Base-by-base conservation (phyloP, 202 grass and related monocot genomes). In the Zoysia matrella region DNA sequence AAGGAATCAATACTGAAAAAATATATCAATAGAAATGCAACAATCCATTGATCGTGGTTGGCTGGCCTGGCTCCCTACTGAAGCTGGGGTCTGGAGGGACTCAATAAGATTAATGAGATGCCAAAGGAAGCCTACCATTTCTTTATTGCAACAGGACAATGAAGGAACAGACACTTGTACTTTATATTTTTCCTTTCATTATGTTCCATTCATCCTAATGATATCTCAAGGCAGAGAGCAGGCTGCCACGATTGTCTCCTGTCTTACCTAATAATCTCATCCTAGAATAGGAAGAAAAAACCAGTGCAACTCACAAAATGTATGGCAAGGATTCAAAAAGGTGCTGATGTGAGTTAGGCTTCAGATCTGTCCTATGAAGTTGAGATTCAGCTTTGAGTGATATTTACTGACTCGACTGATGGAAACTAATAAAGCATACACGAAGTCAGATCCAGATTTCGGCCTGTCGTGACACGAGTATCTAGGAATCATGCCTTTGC, bases 121-220 rank as follows among this genome's bases (percentile, higher is more conserved):
- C 80, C 60, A 74, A 73, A 78, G 60, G 42, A 87, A 64, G 56
- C 45, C 16, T 69, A 55, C 46, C 40, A 30, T 79, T 87, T 83
- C 39, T 60, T 76, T 69, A 79, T 79, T 74, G 69, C 41, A 54
- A 63, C 80, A 80, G 54, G 80, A 42, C 61, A 73, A 73, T 74
- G 69, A 83, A 48, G 65, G 81, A 62, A 45, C 12, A 55, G 62
- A 70, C 52, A 79, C 75, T 80, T 88, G 85, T 56, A 69, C n/a
- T 77, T 67, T 86, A 18, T 60, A 22, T 84, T 72, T 79, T 13
- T 53, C 39, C 75, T 74, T 68, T 74, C 73, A 67, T 62, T 88
- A 30, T 66, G 58, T 76, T 76, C 78, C 55, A 76, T 70, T 61
- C 81, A 71, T 22, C 22, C 22, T 22, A 22, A 22, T 22, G 72